Conservation (phyloP, 805 yeast genomes). For the Blastobotrys terrestris region DNA sequence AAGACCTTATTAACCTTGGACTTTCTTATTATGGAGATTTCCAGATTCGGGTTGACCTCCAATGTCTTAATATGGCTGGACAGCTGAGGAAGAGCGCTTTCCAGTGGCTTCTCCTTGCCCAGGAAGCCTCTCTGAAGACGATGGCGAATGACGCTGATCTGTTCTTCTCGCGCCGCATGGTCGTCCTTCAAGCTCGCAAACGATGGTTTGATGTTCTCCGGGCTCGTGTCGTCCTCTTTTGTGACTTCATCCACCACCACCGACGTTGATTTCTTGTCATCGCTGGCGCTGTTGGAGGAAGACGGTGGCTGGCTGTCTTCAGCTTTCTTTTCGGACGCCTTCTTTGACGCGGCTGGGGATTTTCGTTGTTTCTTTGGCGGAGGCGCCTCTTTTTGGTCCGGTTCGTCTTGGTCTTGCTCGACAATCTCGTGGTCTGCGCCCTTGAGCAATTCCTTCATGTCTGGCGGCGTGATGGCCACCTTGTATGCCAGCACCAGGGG, state of each 20-base stretch:
- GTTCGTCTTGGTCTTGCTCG: constrained; percentile 3
- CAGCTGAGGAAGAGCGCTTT: constrained; percentile 23
- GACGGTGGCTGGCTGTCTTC: background rate
- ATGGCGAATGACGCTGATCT: constrained; percentile 24
- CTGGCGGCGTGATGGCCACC: constrained; percentile 48
- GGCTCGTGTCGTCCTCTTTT: constrained; percentile 1
- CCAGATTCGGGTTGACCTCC: constrained; percentile 27
- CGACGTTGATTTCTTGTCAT: constrained; percentile 4
- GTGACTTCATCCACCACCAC: background rate
- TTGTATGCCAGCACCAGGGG: constrained; percentile 46
- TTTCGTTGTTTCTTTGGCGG: constrained; percentile 14
- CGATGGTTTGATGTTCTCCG: background rate
- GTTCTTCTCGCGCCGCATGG: background rate
- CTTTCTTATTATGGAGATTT: constrained; percentile 25
- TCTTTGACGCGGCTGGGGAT: background rate
- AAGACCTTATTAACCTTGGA: constrained; percentile 33
- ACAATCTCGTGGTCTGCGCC: background rate
- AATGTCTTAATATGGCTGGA: constrained; percentile 24
- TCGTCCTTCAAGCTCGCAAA: background rate
- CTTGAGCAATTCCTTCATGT: constrained; percentile 37
- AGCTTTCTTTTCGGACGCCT: background rate
- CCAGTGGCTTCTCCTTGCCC: constrained; percentile 21
- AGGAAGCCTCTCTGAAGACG: constrained; percentile 29
- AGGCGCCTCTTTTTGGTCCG: background rate
- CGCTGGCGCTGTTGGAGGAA: background rate